Conservation (phyloP, 176 grass and related monocot genomes). For the Cocos nucifera region DNA sequence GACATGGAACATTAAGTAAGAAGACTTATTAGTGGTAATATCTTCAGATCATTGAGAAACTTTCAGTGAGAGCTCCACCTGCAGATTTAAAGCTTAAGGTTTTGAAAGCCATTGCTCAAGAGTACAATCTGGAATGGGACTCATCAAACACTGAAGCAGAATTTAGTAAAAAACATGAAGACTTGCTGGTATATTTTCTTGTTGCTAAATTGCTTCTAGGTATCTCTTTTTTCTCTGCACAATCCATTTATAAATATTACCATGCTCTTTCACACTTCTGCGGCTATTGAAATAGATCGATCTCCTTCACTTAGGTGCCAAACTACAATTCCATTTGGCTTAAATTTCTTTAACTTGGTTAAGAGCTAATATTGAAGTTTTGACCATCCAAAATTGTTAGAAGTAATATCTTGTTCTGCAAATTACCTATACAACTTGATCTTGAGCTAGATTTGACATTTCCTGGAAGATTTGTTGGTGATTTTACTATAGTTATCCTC, state of each 20-base stretch:
- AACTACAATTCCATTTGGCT: too few relatives aligned
- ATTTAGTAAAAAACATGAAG: constrained; percentile 87
- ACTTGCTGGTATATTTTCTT: constrained; percentile 65
- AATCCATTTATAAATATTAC: neutral
- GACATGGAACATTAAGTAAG: neutral
- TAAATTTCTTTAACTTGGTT: too few relatives aligned
- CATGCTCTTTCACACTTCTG: constrained; percentile 8
- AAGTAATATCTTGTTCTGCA: too few relatives aligned
- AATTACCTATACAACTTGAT: too few relatives aligned
- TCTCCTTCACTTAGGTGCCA: too few relatives aligned
- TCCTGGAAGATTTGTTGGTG: too few relatives aligned
- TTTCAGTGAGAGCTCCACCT: constrained; percentile 79
- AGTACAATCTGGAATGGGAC: constrained; percentile 84
- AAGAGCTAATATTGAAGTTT: too few relatives aligned
- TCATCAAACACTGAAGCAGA: constrained; percentile 76
- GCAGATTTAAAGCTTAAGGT: constrained; percentile 73
- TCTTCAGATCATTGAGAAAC: constrained; percentile 92
- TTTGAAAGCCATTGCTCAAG: constrained; percentile 73
- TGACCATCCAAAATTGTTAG: too few relatives aligned
- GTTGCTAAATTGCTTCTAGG: neutral
- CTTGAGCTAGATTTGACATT: too few relatives aligned
- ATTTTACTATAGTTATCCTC: too few relatives aligned
- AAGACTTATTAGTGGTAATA: neutral
- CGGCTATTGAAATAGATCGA: too few relatives aligned
- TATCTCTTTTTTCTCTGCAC: neutral